Conservation (phyloP, 352 stramenopile genomes). For the Pythium graminicola region DNA sequence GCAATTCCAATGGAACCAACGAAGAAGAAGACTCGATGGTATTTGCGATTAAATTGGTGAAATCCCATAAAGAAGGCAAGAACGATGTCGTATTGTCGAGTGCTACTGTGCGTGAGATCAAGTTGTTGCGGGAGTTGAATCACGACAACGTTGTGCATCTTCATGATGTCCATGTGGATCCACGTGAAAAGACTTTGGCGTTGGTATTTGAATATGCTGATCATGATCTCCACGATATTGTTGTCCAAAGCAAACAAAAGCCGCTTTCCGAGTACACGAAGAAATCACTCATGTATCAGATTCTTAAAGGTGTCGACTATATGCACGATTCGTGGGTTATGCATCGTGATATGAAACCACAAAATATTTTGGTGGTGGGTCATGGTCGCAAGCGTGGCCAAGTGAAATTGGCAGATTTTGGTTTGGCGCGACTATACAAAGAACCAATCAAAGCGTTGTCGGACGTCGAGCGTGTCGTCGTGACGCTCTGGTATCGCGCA, state of each 20-base stretch:
- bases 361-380: constrained; percentile 90
- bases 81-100: constrained; percentile 87
- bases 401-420: constrained; percentile 85
- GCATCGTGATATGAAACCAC: constrained; percentile 92
- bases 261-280: constrained; percentile 87
- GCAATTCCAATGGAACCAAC: neutral
- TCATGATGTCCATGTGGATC: constrained; percentile 83
- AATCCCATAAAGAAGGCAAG: constrained; percentile 86
- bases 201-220: constrained; percentile 89
- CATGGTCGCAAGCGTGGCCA: constrained; percentile 76
- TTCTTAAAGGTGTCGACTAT: constrained; percentile 89
- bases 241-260: constrained; percentile 84
- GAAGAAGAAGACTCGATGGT: constrained; percentile 76
- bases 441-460: constrained; percentile 85
- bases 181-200: constrained; percentile 71
- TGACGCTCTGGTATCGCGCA: constrained; percentile 95
- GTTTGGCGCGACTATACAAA: constrained; percentile 82
- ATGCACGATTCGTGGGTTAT: constrained; percentile 93
- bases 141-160: constrained; percentile 85
- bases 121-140: constrained; percentile 80
- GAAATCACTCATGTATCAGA: constrained; percentile 91
- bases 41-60: constrained; percentile 87
- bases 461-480: constrained; percentile 88
- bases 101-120: constrained; percentile 86
- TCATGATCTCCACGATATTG: constrained; percentile 87